Conservation (phyloP, 1,139 yeast species). For the Magnusiomyces fungicola region DNA sequence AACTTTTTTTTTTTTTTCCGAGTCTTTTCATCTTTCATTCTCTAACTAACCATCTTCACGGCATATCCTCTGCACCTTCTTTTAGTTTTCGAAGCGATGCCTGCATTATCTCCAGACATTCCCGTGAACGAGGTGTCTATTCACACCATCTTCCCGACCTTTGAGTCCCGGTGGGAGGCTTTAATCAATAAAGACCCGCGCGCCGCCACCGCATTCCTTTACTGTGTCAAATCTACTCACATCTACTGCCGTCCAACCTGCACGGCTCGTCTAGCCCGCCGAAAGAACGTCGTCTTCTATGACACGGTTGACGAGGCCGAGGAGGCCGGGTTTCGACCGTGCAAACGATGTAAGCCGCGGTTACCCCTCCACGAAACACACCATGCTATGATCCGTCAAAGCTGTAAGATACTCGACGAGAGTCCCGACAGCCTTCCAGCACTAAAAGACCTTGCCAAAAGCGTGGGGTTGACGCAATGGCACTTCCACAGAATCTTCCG, state of each 20-base stretch:
- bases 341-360: conserved; percentile 25
- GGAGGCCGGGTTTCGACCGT: conserved; percentile 21
- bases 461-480: conserved; percentile 27
- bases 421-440: conserved; percentile 15
- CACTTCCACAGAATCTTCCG: conserved; percentile 29
- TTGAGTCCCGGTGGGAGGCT: conserved; percentile 20
- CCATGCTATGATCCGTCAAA: conserved; percentile 18
- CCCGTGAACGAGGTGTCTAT: conserved; percentile 3
- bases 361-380: conserved; percentile 19
- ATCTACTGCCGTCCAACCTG: conserved; percentile 26
- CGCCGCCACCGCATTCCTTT: conserved; percentile 23
- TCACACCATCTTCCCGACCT: conserved; percentile 10
- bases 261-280: conserved; percentile 20
- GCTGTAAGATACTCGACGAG: conserved; percentile 16
- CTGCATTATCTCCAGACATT: conserved; percentile 4
- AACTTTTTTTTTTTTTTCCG: too few relatives aligned
- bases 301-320: conserved; percentile 19
- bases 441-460: conserved; percentile 19
- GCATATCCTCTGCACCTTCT: too few relatives aligned
- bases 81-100: too few relatives aligned
- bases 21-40: too few relatives aligned
- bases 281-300: conserved; percentile 20
- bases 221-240: conserved; percentile 22
- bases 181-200: conserved; percentile 20
- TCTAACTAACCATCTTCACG: too few relatives aligned